Evolutionary conservation across 495 filamentous ascomycete species (phyloP), one percentile per base, ranked within the genome.

Genomic region (Rhypophila decipiens): DNA sequence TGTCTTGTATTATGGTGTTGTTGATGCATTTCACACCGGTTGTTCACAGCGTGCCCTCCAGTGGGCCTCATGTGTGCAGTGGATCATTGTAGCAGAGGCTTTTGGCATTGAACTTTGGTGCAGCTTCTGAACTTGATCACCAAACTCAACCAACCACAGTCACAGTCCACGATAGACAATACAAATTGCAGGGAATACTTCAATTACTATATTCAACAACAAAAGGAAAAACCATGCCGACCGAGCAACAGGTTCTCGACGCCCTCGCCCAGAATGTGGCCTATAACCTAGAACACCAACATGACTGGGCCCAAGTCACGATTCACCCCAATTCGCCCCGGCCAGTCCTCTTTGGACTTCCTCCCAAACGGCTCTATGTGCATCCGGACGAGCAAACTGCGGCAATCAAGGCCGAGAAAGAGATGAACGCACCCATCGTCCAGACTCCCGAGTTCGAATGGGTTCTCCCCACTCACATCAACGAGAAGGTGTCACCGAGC

Each of bases 301-400:
- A 95, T 63, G 74, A 85, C 52, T 98, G 93, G 93, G 85, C 83
- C 9, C 70, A 68, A 15, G 73, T 95, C 35, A 64, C 74, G 41
- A 66, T 80, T 22, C 82, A 90, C 66, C 77, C 76, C 15, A 44
- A 50, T 40, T 69, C 83, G 3, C 73, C 76, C 5, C 71, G 82
- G 29, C 84, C 80, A 2, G 63, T 98, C 50, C 73, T 98, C 40
- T 87, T 88, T 4, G 93, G 93, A 4, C 73, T 95, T n/a, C 90
- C 93, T 7, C 89, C 93, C 5, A 78, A 85, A 41, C 79, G 82
- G 5, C 75, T 95, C 19, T 97, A 98, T 68, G 77, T 87, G 44
- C 90, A 98, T 64, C 93, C 93, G 5, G 93, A 96, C 64, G 87
- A 94, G 66, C 89, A 95, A 66, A 77, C 90, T 35, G 84, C 80